Conservation (phyloP, 2,329 filamentous ascomycete genomes). For the Colletotrichum kahawae region DNA sequence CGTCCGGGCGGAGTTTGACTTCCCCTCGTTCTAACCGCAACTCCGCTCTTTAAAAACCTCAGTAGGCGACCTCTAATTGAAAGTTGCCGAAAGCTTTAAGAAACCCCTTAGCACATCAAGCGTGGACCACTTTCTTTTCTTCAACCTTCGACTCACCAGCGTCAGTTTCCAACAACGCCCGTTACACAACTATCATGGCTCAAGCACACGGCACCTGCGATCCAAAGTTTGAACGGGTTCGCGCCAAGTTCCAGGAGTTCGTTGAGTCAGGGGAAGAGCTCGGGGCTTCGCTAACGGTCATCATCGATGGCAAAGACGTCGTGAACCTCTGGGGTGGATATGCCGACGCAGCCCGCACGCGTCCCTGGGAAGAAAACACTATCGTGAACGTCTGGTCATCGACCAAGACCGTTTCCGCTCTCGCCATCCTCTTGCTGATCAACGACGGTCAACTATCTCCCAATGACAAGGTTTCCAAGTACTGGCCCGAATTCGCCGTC, state of each 20-base stretch:
- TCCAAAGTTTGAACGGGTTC: constrained; percentile 38
- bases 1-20: background rate
- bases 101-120: background rate
- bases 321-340: constrained; percentile 51
- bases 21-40: background rate
- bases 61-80: background rate
- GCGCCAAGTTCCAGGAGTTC: constrained; percentile 35
- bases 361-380: constrained; percentile 44
- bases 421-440: constrained; percentile 43
- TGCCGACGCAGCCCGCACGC: constrained; percentile 30
- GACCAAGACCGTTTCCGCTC: constrained; percentile 41
- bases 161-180: background rate
- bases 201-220: constrained; percentile 40
- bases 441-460: constrained; percentile 41
- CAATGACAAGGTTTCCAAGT: constrained; percentile 40
- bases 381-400: constrained; percentile 44
- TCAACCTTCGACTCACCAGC: background rate
- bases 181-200: constrained; percentile 15
- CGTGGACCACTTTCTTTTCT: background rate
- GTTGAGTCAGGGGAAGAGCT: constrained; percentile 44
- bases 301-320: constrained; percentile 42
- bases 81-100: background rate
- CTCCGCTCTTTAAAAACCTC: background rate
- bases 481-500: constrained; percentile 52
- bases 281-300: constrained; percentile 49